Conservation (phyloP, 2,329 filamentous ascomycete genomes). For the Pestalotiopsis sp. region DNA sequence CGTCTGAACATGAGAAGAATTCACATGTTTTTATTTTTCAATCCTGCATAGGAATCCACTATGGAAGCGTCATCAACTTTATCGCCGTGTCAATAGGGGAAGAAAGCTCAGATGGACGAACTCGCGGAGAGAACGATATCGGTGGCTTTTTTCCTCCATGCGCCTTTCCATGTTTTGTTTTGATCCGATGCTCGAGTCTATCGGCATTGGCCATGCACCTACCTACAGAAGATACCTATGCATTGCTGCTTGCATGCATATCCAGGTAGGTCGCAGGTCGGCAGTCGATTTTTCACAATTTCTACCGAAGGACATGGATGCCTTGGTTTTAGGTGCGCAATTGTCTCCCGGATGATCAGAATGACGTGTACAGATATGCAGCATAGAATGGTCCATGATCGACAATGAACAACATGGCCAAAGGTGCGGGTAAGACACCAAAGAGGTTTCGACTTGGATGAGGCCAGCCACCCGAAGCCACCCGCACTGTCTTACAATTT, state of each 20-base stretch:
- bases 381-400: neutral
- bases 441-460: neutral
- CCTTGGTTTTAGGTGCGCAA: neutral
- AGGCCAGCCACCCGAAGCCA: neutral
- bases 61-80: neutral
- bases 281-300: neutral
- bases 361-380: neutral
- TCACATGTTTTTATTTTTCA: neutral
- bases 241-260: neutral
- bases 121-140: neutral
- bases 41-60: neutral
- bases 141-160: neutral
- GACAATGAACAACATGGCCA: neutral
- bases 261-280: neutral
- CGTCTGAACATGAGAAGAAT: neutral
- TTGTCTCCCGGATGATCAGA: neutral
- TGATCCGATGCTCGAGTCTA: neutral
- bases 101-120: neutral
- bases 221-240: neutral
- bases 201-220: neutral
- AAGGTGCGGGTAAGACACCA: neutral
- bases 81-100: neutral
- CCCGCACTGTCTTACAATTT: neutral
- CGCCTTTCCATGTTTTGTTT: neutral
- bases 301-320: neutral